Percentiles rank a stretch among this genome's conserved stretches.
Evolutionary conservation across 2,329 filamentous ascomycete genomes (phyloP).

Genomic region (Aureobasidium leucospermi): DNA sequence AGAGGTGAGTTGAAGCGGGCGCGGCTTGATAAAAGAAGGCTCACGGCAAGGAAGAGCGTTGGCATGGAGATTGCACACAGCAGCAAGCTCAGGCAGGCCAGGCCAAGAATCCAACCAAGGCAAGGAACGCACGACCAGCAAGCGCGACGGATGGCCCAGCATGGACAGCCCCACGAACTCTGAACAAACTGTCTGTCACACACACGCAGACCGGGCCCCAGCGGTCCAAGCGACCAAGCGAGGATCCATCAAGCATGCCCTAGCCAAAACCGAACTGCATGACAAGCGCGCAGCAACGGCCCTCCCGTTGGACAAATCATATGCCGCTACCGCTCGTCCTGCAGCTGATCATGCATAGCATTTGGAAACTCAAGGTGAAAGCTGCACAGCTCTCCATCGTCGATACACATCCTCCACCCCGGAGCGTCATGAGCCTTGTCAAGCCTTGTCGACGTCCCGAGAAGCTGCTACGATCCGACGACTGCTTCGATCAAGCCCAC

Average conservation of each 20-base stretch:
- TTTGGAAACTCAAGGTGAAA: neutral
- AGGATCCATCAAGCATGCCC: conserved; percentile 10
- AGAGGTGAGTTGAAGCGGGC: neutral
- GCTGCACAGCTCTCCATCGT: neutral
- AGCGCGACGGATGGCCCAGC: neutral
- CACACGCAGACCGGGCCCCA: neutral
- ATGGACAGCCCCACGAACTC: conserved; percentile 14
- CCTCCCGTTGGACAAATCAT: conserved; percentile 15
- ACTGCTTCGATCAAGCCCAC: conserved; percentile 2
- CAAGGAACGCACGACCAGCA: conserved; percentile 13
- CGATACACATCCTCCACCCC: neutral
- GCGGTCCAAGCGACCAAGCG: neutral
- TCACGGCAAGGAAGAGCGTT: conserved; percentile 14
- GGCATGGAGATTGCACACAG: conserved; percentile 13
- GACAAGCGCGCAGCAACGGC: conserved; percentile 13
- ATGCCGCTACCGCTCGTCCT: conserved; percentile 3
- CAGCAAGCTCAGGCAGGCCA: conserved; percentile 14
- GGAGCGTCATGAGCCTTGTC: neutral
- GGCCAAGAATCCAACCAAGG: conserved; percentile 14
- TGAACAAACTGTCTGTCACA: conserved; percentile 12
- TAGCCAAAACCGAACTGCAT: conserved; percentile 9
- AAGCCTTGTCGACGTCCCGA: neutral
- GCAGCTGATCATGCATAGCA: conserved; percentile 14
- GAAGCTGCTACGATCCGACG: neutral
- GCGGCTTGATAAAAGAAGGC: conserved; percentile 15